These are phyloP conservation scores for Pilasporangium apinafurcum DNA, from an alignment of 352 stramenopile species.

Conservation along the genomic window DNA sequence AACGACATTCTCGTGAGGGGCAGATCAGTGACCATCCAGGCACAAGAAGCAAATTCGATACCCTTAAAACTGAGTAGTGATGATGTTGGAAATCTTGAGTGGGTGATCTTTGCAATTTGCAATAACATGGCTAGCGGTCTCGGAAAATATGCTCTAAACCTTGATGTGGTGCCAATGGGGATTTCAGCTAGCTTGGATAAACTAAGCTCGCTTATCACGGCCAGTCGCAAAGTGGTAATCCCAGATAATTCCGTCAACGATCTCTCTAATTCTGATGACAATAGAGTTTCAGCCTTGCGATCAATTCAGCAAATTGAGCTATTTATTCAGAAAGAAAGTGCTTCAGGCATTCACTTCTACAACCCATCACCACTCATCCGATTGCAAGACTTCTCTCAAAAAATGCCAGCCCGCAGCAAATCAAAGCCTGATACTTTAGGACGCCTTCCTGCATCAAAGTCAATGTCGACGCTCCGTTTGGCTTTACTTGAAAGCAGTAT, in stretches of 20 bases:
- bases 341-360: slow-evolving; percentile 51
- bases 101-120: slow-evolving; percentile 72
- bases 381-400: background rate
- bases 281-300: slow-evolving; percentile 2
- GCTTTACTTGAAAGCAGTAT: slow-evolving; percentile 5
- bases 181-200: slow-evolving; percentile 69
- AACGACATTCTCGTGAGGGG: slow-evolving; percentile 42
- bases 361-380: slow-evolving; percentile 11
- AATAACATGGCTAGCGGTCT: slow-evolving; percentile 64
- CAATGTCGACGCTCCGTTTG: slow-evolving; percentile 7
- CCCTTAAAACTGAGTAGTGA: slow-evolving; percentile 29
- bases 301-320: slow-evolving; percentile 44
- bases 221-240: slow-evolving; percentile 14
- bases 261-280: background rate
- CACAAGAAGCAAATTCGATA: background rate
- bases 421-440: too few species aligned
- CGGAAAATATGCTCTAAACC: slow-evolving; percentile 64
- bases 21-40: background rate
- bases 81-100: slow-evolving; percentile 64
- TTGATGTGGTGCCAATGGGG: slow-evolving; percentile 50
- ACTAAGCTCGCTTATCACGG: slow-evolving; percentile 46
- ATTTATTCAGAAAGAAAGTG: slow-evolving; percentile 44
- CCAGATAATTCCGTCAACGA: background rate
- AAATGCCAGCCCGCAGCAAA: too few species aligned
- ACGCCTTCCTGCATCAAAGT: background rate